phyloP scores from a whole-genome alignment of 202 grass and related monocot genomes.

The Sporobolus alterniflorus region DNA sequence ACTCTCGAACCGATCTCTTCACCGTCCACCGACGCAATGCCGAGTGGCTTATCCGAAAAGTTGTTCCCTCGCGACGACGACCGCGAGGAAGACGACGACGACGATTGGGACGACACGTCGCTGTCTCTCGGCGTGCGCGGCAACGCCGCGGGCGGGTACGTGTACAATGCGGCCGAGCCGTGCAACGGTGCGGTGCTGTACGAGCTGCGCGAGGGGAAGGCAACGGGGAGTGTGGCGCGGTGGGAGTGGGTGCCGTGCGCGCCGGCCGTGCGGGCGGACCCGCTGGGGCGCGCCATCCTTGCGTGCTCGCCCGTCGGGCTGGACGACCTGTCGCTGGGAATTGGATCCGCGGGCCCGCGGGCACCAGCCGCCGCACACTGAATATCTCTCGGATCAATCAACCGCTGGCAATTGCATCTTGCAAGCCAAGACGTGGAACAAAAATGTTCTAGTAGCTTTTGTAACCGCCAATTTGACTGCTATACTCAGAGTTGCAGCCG shows the following conservation, averaged over 20 bases:
- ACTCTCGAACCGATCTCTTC: slow-evolving; percentile 32
- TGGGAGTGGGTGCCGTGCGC: slow-evolving; percentile 76
- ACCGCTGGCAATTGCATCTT: background rate
- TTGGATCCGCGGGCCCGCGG: background rate
- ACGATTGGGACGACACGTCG: background rate
- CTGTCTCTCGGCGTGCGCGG: slow-evolving; percentile 59
- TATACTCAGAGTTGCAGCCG: background rate
- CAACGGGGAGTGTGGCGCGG: slow-evolving; percentile 22
- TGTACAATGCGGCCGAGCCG: slow-evolving; percentile 68
- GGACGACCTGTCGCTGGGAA: slow-evolving; percentile 41
- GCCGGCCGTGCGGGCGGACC: slow-evolving; percentile 31
- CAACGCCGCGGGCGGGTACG: slow-evolving; percentile 54
- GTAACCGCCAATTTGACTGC: background rate
- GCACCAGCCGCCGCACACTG: background rate
- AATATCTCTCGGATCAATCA: background rate
- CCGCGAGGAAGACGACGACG: slow-evolving; percentile 25
- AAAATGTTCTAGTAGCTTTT: background rate
- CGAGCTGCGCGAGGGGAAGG: slow-evolving; percentile 39
- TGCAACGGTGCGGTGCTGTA: slow-evolving; percentile 64
- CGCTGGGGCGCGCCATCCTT: slow-evolving; percentile 47
- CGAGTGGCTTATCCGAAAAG: slow-evolving; percentile 44
- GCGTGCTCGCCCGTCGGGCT: slow-evolving; percentile 64
- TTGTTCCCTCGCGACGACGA: slow-evolving; percentile 50
- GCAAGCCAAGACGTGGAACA: background rate
- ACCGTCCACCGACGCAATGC: slow-evolving; percentile 38